Percentiles rank a stretch among this genome's conserved stretches.
These are phyloP conservation scores for Eimeria maxima DNA, from an alignment of 169 alveolate genomes.

Conservation along the genomic window DNA sequence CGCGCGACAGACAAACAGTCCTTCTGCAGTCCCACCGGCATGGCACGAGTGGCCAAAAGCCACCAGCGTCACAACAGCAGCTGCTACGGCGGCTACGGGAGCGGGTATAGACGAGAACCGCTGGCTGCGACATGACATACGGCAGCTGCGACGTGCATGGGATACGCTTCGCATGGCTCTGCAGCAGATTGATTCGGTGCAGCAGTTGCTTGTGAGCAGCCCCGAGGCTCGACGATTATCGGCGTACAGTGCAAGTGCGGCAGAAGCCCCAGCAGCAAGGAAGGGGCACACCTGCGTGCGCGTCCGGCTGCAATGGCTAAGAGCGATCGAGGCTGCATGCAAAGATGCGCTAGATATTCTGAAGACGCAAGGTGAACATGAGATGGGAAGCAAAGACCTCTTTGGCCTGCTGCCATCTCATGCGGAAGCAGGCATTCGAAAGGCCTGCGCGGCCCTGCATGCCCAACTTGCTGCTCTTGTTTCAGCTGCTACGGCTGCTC, in stretches of 20 bases:
- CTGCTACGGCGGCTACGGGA: neutral
- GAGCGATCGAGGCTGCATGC: conserved; percentile 27
- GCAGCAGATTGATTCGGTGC: conserved; percentile 3
- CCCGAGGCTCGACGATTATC: conserved; percentile 65
- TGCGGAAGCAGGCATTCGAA: conserved; percentile 66
- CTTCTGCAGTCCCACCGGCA: neutral
- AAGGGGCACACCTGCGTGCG: conserved; percentile 2
- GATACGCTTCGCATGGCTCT: conserved; percentile 31
- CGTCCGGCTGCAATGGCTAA: conserved; percentile 65
- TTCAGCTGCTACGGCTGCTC: conserved; percentile 24
- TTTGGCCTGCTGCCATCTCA: conserved; percentile 55
- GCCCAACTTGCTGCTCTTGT: conserved; percentile 13
- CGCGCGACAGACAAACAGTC: neutral
- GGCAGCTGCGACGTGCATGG: conserved; percentile 43
- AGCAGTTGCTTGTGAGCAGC: conserved; percentile 8
- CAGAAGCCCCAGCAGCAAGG: conserved; percentile 27
- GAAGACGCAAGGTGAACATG: neutral
- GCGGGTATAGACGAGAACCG: conserved; percentile 19
- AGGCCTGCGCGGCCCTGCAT: conserved; percentile 20
- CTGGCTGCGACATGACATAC: conserved; percentile 35
- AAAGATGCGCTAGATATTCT: neutral
- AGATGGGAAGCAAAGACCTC: neutral
- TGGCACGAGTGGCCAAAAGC: neutral
- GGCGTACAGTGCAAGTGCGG: neutral
- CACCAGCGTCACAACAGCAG: neutral